Evolutionary conservation across 352 stramenopile species (phyloP).

Genomic region (Pythium chondricola): DNA sequence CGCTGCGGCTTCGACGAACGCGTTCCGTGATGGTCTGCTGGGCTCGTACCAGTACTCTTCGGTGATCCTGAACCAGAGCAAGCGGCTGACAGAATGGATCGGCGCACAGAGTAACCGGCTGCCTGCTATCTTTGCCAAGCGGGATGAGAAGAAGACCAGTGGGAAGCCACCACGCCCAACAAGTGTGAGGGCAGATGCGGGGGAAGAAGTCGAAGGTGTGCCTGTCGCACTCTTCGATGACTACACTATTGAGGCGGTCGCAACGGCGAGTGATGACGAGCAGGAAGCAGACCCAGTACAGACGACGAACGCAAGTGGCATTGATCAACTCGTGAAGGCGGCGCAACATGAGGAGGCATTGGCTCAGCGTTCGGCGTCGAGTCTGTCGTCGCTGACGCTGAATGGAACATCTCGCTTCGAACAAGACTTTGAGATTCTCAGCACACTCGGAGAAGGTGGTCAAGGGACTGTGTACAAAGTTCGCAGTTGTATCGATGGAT

Average conservation of each 20-base stretch:
- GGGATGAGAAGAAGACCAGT: slow-evolving; percentile 14
- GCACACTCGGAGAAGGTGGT: slow-evolving; percentile 56
- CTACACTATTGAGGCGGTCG: slow-evolving; percentile 7
- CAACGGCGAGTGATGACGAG: neutral
- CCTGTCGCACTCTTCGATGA: slow-evolving; percentile 14
- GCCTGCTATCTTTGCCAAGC: slow-evolving; percentile 13
- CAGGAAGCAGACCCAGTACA: too few species aligned
- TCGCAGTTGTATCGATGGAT: slow-evolving; percentile 61
- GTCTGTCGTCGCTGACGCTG: slow-evolving; percentile 2
- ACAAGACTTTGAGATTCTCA: slow-evolving; percentile 68
- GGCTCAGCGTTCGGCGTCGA: slow-evolving; percentile 2
- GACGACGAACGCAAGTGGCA: slow-evolving; percentile 3
- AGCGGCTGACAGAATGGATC: slow-evolving; percentile 43
- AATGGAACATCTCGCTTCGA: slow-evolving; percentile 36
- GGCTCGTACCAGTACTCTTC: slow-evolving; percentile 22
- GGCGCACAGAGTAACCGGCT: slow-evolving; percentile 25
- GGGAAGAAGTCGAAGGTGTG: slow-evolving; percentile 9
- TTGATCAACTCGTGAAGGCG: slow-evolving; percentile 11
- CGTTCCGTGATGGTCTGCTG: slow-evolving; percentile 10
- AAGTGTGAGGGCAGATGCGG: slow-evolving; percentile 2
- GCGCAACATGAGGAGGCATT: neutral
- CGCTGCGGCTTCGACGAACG: slow-evolving; percentile 2
- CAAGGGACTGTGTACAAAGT: slow-evolving; percentile 76
- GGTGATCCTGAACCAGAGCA: slow-evolving; percentile 35
- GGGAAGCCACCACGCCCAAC: slow-evolving; percentile 1